Evolutionary conservation across 441 rosid genomes (phyloP).

Genomic region (Erodium moschatum): DNA sequence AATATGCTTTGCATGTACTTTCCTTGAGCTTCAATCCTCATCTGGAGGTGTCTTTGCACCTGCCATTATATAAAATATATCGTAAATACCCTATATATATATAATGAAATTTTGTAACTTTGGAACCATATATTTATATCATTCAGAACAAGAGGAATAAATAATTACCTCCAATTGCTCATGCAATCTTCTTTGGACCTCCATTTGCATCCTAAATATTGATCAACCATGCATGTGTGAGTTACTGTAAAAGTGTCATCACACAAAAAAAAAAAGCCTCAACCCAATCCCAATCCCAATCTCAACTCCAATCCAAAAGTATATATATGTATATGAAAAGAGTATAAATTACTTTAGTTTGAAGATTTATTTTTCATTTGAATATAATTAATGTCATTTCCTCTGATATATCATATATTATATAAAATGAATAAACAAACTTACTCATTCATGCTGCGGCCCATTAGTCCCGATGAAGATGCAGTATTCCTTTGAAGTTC

Average conservation of each 20-base stretch:
- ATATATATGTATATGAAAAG: background rate
- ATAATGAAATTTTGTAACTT: too few species aligned
- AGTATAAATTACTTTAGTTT: background rate
- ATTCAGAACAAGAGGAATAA: background rate
- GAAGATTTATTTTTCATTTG: background rate
- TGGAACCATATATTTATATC: too few species aligned
- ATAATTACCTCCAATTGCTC: conserved; percentile 82
- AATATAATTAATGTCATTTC: background rate
- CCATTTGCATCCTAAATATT: conserved; percentile 98
- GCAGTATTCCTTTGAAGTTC: conserved; percentile 80
- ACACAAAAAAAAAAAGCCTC: background rate
- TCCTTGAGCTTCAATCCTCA: conserved; percentile 97
- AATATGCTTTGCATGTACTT: conserved; percentile 92
- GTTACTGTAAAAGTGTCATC: conserved; percentile 24
- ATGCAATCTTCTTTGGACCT: conserved; percentile 94
- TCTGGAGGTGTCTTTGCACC: conserved; percentile 92
- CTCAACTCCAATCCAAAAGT: background rate
- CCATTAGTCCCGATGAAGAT: conserved; percentile 78
- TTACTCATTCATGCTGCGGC: conserved; percentile 93
- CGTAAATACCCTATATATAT: background rate
- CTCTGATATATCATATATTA: background rate
- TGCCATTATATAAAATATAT: conserved; percentile 15
- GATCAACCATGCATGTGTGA: conserved; percentile 24
- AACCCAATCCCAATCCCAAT: background rate
- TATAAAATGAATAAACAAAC: conserved; percentile 13